phyloP scores from a whole-genome alignment of 1,284 basidiomycete genomes.

The Phaffia rhodozyma region DNA sequence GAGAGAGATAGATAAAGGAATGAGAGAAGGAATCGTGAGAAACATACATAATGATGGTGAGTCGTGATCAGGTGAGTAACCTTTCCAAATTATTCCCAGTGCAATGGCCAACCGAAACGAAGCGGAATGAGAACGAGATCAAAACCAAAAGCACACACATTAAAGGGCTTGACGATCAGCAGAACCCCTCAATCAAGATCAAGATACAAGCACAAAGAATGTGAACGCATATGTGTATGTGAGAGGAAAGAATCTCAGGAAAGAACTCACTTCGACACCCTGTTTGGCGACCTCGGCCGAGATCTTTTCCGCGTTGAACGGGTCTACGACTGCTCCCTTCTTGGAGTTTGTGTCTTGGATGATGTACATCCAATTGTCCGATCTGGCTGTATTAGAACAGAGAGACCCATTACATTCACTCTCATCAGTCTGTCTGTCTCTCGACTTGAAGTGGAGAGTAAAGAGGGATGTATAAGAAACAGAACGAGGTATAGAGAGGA shows the following conservation, averaged over 20 bases:
- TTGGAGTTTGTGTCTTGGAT: conserved; percentile 59
- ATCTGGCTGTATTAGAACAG: conserved; percentile 59
- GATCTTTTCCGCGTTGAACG: conserved; percentile 70
- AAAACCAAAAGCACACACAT: background rate
- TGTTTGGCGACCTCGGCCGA: conserved; percentile 51
- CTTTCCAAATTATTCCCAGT: conserved; percentile 16
- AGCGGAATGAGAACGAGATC: background rate
- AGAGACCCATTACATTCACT: conserved; percentile 27
- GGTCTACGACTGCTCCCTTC: conserved; percentile 51
- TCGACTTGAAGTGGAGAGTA: background rate
- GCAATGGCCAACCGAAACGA: background rate
- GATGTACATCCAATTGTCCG: conserved; percentile 83
- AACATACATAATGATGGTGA: conserved; percentile 54
- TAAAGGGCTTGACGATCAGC: background rate
- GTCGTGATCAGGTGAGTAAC: conserved; percentile 70
- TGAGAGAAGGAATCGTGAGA: background rate
- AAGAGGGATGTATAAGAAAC: background rate
- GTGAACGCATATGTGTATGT: background rate
- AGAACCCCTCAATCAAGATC: background rate
- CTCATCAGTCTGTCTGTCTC: background rate
- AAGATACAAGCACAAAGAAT: background rate
- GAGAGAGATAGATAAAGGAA: background rate
- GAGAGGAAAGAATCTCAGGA: background rate
- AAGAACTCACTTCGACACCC: conserved; percentile 44
- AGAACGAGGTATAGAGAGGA: background rate